Evolutionary conservation across 2,329 filamentous ascomycete genomes (phyloP).

Genomic region (Epicoccum sorghinum): DNA sequence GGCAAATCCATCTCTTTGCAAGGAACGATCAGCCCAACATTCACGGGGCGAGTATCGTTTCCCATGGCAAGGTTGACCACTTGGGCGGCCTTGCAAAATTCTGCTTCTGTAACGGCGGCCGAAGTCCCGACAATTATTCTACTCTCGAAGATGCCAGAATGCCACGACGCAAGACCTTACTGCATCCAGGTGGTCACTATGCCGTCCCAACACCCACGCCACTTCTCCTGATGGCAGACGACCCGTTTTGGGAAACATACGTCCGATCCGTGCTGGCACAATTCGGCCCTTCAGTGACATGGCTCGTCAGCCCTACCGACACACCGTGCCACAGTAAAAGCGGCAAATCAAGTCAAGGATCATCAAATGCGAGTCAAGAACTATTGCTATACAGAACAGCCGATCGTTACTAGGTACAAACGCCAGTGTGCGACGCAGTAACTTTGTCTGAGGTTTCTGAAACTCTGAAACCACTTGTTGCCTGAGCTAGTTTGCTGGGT

Average conservation of each 20-base stretch:
- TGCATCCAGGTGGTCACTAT: slow-evolving; percentile 9
- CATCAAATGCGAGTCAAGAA: neutral
- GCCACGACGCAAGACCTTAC: slow-evolving; percentile 11
- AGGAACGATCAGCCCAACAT: too few species aligned
- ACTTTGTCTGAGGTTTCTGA: neutral
- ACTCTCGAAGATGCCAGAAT: neutral
- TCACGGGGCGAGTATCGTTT: too few species aligned
- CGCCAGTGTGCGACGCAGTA: neutral
- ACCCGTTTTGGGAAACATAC: neutral
- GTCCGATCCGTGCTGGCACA: slow-evolving; percentile 6
- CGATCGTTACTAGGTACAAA: neutral
- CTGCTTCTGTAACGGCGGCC: neutral
- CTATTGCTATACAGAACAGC: neutral
- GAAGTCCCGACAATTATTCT: neutral
- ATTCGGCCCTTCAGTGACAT: slow-evolving; percentile 7
- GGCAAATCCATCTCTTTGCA: too few species aligned
- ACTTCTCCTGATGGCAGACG: neutral
- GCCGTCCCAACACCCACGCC: neutral
- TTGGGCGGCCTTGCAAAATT: too few species aligned
- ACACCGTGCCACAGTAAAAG: neutral
- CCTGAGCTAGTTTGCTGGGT: slow-evolving; percentile 1
- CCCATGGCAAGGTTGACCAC: too few species aligned
- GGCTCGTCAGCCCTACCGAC: slow-evolving; percentile 8
- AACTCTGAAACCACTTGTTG: slow-evolving; percentile 2
- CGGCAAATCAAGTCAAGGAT: neutral